phyloP scores from a whole-genome alignment of 306 rosid species.

The Quercus parvula region DNA sequence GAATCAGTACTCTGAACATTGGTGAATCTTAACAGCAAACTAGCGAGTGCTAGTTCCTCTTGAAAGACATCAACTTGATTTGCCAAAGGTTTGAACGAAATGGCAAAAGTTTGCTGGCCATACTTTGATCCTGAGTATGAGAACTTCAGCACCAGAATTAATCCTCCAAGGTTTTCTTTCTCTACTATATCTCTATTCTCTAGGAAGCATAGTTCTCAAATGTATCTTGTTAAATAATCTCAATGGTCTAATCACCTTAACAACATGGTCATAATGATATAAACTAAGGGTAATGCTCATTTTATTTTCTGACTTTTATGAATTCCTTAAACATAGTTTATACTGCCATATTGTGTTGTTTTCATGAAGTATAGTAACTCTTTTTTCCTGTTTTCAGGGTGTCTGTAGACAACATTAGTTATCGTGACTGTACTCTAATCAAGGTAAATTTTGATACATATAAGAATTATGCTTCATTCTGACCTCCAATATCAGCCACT shows the following conservation, averaged over 20 bases:
- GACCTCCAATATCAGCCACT: not conserved
- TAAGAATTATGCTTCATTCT: not conserved
- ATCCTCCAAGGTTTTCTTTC: conserved; percentile 68
- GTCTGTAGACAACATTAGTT: conserved; percentile 68
- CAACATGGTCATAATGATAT: not conserved
- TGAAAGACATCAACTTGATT: conserved; percentile 11
- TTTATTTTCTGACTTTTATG: not conserved
- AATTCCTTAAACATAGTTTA: not conserved
- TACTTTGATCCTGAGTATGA: conserved; percentile 90
- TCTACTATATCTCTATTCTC: not conserved
- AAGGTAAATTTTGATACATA: conserved; percentile 47
- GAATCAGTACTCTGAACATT: not conserved
- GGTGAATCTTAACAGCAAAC: conserved; percentile 5
- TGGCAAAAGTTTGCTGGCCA: conserved; percentile 77
- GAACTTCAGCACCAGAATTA: conserved; percentile 73
- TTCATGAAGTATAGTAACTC: not conserved
- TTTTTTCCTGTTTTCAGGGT: conserved; percentile 49
- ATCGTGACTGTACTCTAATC: conserved; percentile 55
- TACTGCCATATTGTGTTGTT: not conserved
- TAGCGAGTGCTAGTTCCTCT: not conserved
- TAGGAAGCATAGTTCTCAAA: not conserved
- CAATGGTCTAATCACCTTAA: not conserved
- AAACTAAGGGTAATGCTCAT: not conserved
- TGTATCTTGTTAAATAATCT: not conserved
- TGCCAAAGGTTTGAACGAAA: conserved; percentile 20